These are phyloP conservation scores for Ostreobium quekettii DNA, from an alignment of 139 green algal genomes.

Conservation along the genomic window DNA sequence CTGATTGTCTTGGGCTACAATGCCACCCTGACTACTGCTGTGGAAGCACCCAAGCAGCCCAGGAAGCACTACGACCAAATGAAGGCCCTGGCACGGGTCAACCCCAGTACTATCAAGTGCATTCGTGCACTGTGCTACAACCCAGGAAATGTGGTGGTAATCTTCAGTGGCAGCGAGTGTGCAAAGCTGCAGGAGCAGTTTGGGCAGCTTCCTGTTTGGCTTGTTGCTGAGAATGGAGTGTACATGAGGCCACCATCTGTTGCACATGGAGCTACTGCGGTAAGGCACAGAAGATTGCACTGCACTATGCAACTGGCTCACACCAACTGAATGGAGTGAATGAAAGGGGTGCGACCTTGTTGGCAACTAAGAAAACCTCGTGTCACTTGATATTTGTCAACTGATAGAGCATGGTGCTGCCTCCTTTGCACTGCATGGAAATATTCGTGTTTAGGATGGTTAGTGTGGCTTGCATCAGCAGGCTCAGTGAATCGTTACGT, in stretches of 20 bases:
- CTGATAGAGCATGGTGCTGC: too few species aligned
- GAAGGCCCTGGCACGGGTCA: neutral
- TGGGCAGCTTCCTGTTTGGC: slow-evolving; percentile 67
- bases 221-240: slow-evolving; percentile 94
- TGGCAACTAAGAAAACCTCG: too few species aligned
- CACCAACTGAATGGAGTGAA: too few species aligned
- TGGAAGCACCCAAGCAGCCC: slow-evolving; percentile 40
- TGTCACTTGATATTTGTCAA: too few species aligned
- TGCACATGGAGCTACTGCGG: too few species aligned
- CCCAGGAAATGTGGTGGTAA: slow-evolving; percentile 59
- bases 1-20: slow-evolving; percentile 93
- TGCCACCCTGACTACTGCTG: slow-evolving; percentile 80
- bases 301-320: too few species aligned
- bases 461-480: too few species aligned
- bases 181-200: slow-evolving; percentile 77
- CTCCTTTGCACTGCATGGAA: too few species aligned
- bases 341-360: too few species aligned
- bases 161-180: slow-evolving; percentile 64
- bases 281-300: too few species aligned
- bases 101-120: neutral
- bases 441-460: too few species aligned
- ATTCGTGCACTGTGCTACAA: slow-evolving; percentile 22
- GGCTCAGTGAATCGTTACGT: too few species aligned
- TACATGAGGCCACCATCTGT: slow-evolving; percentile 32
- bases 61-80: neutral